Conservation (phyloP, 768 basidiomycete genomes). For the Hypholoma sublateritium region DNA sequence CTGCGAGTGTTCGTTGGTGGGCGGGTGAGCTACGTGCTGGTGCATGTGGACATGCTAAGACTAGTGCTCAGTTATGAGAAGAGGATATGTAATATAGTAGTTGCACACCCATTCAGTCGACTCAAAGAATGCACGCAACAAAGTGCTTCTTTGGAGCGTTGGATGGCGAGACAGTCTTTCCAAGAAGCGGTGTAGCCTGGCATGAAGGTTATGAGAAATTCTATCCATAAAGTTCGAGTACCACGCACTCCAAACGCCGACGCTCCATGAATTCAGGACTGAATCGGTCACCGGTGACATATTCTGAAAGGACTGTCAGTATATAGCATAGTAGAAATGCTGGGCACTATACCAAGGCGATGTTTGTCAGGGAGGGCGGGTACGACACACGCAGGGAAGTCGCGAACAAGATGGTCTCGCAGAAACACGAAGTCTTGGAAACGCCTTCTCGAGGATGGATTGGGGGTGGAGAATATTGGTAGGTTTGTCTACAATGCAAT, state of each 20-base stretch:
- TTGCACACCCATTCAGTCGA: conserved; percentile 94
- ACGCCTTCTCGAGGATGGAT: conserved; percentile 77
- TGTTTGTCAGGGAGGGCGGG: conserved; percentile 97
- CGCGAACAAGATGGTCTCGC: conserved; percentile 80
- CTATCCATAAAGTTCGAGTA: neutral
- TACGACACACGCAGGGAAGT: conserved; percentile 98
- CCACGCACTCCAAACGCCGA: conserved; percentile 72
- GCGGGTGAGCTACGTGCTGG: conserved; percentile 91
- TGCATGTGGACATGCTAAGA: conserved; percentile 93
- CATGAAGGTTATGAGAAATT: neutral
- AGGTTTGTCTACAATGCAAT: conserved; percentile 73
- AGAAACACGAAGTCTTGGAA: conserved; percentile 98
- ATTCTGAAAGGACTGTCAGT: conserved; percentile 54
- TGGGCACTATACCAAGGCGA: conserved; percentile 63
- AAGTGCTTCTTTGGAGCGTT: conserved; percentile 85
- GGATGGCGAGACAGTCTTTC: conserved; percentile 92
- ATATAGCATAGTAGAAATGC: conserved; percentile 3
- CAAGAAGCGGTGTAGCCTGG: conserved; percentile 90
- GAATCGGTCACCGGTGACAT: conserved; percentile 96
- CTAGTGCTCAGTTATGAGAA: neutral
- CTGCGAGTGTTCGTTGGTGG: conserved; percentile 73
- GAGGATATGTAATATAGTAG: neutral
- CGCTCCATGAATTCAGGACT: conserved; percentile 97
- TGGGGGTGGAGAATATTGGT: conserved; percentile 76
- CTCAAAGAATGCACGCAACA: conserved; percentile 93